These are phyloP conservation scores for Wickerhamiella azyma DNA, from an alignment of 805 yeast genomes.

Conservation along the genomic window DNA sequence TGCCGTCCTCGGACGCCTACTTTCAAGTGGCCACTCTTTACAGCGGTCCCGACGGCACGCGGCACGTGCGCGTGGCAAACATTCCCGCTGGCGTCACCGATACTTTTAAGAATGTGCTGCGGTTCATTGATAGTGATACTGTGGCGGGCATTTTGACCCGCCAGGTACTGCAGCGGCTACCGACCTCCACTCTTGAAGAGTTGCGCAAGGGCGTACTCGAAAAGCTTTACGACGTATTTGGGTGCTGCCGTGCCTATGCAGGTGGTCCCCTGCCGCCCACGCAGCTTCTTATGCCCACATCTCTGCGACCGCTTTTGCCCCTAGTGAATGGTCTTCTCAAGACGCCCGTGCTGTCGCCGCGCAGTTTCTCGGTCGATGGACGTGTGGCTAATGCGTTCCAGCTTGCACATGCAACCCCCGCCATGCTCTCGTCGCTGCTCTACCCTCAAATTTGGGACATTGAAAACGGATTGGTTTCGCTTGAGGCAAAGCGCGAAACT, in stretches of 20 bases:
- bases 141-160: slow-evolving; percentile 40
- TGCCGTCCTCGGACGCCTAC: slow-evolving; percentile 44
- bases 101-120: slow-evolving; percentile 56
- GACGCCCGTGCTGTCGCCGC: slow-evolving; percentile 43
- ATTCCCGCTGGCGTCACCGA: slow-evolving; percentile 69
- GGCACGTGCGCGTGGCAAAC: slow-evolving; percentile 81
- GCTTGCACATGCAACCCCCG: slow-evolving; percentile 41
- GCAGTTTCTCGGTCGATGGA: slow-evolving; percentile 40
- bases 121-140: slow-evolving; percentile 67
- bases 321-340: slow-evolving; percentile 59
- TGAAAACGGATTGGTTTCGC: slow-evolving; percentile 45
- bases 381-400: slow-evolving; percentile 43
- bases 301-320: slow-evolving; percentile 57
- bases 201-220: slow-evolving; percentile 40
- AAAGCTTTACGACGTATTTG: slow-evolving; percentile 41
- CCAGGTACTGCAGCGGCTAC: slow-evolving; percentile 34
- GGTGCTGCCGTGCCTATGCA: slow-evolving; percentile 40
- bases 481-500: slow-evolving; percentile 31
- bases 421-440: slow-evolving; percentile 45
- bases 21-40: slow-evolving; percentile 84
- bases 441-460: slow-evolving; percentile 73
- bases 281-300: slow-evolving; percentile 69
- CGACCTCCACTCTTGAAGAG: slow-evolving; percentile 21
- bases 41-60: slow-evolving; percentile 58
- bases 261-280: slow-evolving; percentile 32